Evolutionary conservation across 2,329 filamentous ascomycete genomes (phyloP).

Genomic region (Aureobasidium melanogenum): DNA sequence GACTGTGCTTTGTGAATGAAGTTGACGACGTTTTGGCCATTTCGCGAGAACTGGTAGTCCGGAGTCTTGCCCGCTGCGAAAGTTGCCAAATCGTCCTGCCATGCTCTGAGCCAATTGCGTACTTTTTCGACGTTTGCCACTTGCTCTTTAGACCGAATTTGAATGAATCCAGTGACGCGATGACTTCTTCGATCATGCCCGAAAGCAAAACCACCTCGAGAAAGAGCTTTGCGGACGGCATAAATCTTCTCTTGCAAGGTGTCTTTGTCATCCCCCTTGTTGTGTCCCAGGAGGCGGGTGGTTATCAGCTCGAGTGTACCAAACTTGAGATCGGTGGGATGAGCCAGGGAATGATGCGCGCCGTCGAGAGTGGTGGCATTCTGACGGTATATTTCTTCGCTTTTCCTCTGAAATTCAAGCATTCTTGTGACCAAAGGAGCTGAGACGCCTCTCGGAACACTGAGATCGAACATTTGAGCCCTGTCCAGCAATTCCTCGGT

Average conservation of each 20-base stretch:
- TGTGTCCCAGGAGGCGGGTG: slow-evolving; percentile 32
- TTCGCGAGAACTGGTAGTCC: not conserved
- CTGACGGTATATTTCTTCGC: slow-evolving; percentile 39
- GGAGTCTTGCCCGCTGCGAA: slow-evolving; percentile 13
- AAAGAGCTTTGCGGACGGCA: slow-evolving; percentile 62
- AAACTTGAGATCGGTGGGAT: slow-evolving; percentile 35
- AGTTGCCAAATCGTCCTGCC: slow-evolving; percentile 39
- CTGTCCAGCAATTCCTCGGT: slow-evolving; percentile 26
- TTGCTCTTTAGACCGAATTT: slow-evolving; percentile 50
- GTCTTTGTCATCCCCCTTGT: slow-evolving; percentile 20
- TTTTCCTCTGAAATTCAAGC: slow-evolving; percentile 33
- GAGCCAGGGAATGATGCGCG: slow-evolving; percentile 39
- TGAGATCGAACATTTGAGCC: slow-evolving; percentile 29
- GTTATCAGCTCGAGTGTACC: slow-evolving; percentile 41
- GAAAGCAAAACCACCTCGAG: slow-evolving; percentile 54
- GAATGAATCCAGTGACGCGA: slow-evolving; percentile 50
- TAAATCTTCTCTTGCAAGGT: slow-evolving; percentile 33
- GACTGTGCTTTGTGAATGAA: slow-evolving; percentile 34
- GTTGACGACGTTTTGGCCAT: slow-evolving; percentile 22
- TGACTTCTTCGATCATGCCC: slow-evolving; percentile 42
- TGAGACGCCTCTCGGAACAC: slow-evolving; percentile 38
- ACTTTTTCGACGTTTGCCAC: slow-evolving; percentile 44
- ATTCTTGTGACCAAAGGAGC: slow-evolving; percentile 37
- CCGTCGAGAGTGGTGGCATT: slow-evolving; percentile 40
- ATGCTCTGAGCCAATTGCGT: slow-evolving; percentile 45